A percentile compares a stretch with the other conserved stretches of the same genome.
These are phyloP conservation scores for Solanum stenotomum DNA, from an alignment of 257 asterid genomes.

Conservation along the genomic window DNA sequence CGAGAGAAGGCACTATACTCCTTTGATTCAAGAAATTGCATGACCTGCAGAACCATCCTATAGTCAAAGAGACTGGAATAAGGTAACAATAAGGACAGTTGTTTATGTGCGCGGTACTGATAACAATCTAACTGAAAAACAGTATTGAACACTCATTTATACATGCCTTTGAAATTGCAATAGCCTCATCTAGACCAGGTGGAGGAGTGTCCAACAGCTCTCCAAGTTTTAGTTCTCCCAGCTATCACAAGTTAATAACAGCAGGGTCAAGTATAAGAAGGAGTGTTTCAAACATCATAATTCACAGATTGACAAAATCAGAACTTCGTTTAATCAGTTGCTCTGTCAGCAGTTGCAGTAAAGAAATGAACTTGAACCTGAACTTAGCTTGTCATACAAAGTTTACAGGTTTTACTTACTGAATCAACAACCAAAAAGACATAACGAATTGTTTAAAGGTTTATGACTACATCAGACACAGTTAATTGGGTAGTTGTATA, in stretches of 20 bases:
- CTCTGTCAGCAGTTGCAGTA: neutral
- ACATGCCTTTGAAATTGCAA: conserved; percentile 66
- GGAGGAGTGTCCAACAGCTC: conserved; percentile 66
- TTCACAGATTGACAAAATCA: neutral
- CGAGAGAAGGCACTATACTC: conserved; percentile 45
- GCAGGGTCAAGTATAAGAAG: neutral
- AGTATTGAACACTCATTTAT: neutral
- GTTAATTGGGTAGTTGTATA: neutral
- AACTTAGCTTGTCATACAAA: neutral
- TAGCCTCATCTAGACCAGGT: conserved; percentile 72
- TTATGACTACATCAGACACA: neutral
- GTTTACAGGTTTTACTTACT: neutral
- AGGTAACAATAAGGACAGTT: neutral
- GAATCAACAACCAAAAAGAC: neutral
- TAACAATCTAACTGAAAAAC: conserved; percentile 20
- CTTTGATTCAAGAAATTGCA: conserved; percentile 60
- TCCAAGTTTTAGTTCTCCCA: conserved; percentile 63
- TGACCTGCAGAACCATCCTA: conserved; percentile 32
- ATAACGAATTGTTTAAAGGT: neutral
- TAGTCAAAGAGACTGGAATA: neutral
- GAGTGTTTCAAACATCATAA: neutral
- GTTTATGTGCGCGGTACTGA: conserved; percentile 12
- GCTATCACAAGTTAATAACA: conserved; percentile 12
- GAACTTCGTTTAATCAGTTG: neutral
- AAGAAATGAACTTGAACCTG: neutral